Evolutionary conservation across 148 eudicot species (phyloP), one percentile per base, ranked within the genome.

Genomic region (Vaccinium darrowii): DNA sequence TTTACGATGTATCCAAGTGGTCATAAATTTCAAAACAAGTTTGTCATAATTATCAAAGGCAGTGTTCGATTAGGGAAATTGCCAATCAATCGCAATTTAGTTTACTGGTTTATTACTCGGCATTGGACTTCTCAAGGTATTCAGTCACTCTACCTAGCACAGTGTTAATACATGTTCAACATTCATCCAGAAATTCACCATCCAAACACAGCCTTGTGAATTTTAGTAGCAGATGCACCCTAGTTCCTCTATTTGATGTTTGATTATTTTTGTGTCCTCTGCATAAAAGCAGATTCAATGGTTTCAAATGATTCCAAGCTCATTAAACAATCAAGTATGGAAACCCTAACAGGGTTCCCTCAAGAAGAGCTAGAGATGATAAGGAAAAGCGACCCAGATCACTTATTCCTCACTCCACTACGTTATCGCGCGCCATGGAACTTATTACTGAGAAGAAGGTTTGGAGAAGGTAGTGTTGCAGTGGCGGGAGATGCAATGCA

Each of bases 401-500:
- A 78, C 65, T 16, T 84, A 62, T 63, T 39, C 25, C 53, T 84
- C 62, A 62, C 76, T 39, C 86, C 76, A 27, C 11, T 78, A 8
- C 36, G 15, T 15, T 84, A 78, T 52, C 51, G 76, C 8, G 76
- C 86, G 50, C 86, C 86, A 23, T 78, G 82, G 82, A 76, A 78
- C 51, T 84, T 78, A 11, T 43, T 65, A 27, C 1, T 47, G 5
- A 39, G 43, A 49, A 25, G 36, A 43, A 51, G 72, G 30, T 9
- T 79, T 1, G 65, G 36, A 77, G 15, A 63, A 49, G 77, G 86
- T 4, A 51, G 60, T 2, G 36, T 84, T 52, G 43, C 52, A 23
- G 72, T 84, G 77, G 86, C 76, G 11, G 82, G 86, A 67, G 86
- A 84, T 25, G 76, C 86, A 25, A 77, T 84, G 86, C 82, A 84